Conservation (phyloP, 2,329 filamentous ascomycete genomes). For the Lasiodiplodia gonubiensis region DNA sequence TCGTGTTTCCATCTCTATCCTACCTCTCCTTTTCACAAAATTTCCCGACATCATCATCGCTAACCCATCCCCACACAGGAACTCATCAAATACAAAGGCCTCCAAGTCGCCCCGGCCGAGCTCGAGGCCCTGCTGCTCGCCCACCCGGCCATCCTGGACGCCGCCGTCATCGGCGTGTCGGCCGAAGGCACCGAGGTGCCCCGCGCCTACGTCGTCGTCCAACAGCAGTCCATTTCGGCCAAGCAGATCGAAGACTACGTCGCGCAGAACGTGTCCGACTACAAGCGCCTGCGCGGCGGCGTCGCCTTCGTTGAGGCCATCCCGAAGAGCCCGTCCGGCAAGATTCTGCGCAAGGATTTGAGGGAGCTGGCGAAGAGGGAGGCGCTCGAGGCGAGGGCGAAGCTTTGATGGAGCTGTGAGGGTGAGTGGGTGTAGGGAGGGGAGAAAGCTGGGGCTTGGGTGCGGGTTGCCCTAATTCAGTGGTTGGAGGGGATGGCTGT, state of each 20-base stretch:
- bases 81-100: constrained; percentile 57
- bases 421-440: too few species aligned
- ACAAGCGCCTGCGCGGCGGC: constrained; percentile 47
- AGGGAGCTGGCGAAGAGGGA: constrained; percentile 42
- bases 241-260: constrained; percentile 43
- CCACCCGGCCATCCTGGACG: constrained; percentile 51
- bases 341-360: constrained; percentile 47
- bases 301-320: constrained; percentile 45
- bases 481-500: background rate
- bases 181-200: constrained; percentile 49
- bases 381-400: constrained; percentile 36
- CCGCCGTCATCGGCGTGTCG: constrained; percentile 53
- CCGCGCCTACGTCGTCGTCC: constrained; percentile 52
- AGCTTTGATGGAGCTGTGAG: constrained; percentile 35
- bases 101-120: constrained; percentile 58
- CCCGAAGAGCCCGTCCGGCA: constrained; percentile 44
- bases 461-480: too few species aligned
- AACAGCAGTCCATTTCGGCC: constrained; percentile 36
- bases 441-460: too few species aligned
- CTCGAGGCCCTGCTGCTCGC: constrained; percentile 53
- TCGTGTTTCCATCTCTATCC: background rate
- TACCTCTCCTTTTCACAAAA: background rate
- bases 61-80: constrained; percentile 41
- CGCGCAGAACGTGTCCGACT: constrained; percentile 39
- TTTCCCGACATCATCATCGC: background rate